Evolutionary conservation across 176 grass and related monocot genomes (phyloP), one percentile per base, ranked within the genome.

Genomic region (Pontederia paniculata): DNA sequence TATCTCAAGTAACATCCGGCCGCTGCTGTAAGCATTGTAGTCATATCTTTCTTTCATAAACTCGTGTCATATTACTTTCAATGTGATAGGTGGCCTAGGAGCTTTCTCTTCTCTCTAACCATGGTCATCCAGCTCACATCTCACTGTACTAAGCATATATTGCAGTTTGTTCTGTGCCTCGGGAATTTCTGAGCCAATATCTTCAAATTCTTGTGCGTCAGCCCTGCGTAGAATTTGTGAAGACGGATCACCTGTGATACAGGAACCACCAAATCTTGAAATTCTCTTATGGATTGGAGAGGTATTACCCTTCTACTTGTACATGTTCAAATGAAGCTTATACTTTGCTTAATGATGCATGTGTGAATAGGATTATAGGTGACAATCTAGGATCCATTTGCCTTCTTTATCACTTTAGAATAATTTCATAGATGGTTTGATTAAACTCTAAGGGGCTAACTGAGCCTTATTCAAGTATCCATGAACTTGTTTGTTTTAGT

Each of bases 271-370:
- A 9, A 90, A 90, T 78, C 77, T 90, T 44, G 83, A 97, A 60
- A 85, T 97, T 67, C 83, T 97, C 81, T 83, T 90, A 65, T 97
- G 85, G 91, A 83, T 97, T 68, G 69, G 78, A 52, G 82, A 97
- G 86, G 91, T 97, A 84, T 81, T 4, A 12, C 7, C 4, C 21
- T 62, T 59, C 9, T 8, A 59, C 12, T 67, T n/a, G 23, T 54
- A 21, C 12, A 14, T 20, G 15, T 63, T 0, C 11, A 10, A 20
- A 2, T 21, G 18, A 48, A 63, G 22, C 46, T 5, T 3, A 12
- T 62, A 46, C 16, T 5, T 1, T 21, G 13, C 21, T 21, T 21
- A 13, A 17, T 23, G 6, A 4, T 12, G 48, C n/a, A 17, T 6
- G 48, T 37, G 7, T 37, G 28, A 5, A 31, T 31, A 31, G 28